These are phyloP conservation scores for Pestalotiopsis sp. DNA, from an alignment of 2,329 filamentous ascomycete species.

Conservation along the genomic window DNA sequence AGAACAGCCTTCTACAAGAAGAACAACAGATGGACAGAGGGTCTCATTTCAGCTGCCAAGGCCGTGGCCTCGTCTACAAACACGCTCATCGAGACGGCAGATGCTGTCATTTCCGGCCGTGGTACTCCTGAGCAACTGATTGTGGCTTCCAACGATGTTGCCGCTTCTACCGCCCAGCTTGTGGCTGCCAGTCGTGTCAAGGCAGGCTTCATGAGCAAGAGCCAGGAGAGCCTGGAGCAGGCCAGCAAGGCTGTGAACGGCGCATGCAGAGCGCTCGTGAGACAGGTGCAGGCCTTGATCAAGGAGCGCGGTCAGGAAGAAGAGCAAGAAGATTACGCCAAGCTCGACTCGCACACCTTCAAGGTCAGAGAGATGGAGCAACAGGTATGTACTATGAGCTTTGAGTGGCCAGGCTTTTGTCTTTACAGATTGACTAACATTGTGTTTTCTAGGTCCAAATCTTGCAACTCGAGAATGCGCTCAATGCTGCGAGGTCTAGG, in stretches of 20 bases:
- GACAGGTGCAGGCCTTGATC: slow-evolving; percentile 95
- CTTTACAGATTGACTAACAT: slow-evolving; percentile 21
- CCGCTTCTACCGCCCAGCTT: slow-evolving; percentile 92
- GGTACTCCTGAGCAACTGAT: slow-evolving; percentile 97
- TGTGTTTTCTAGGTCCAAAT: slow-evolving; percentile 78
- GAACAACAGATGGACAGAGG: slow-evolving; percentile 99
- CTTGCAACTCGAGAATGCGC: slow-evolving; percentile 86
- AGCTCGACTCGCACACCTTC: slow-evolving; percentile 92
- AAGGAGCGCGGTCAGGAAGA: slow-evolving; percentile 82
- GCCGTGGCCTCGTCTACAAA: slow-evolving; percentile 93
- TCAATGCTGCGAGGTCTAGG: slow-evolving; percentile 77
- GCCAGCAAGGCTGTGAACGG: slow-evolving; percentile 91
- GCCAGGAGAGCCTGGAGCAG: slow-evolving; percentile 86
- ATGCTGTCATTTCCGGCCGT: slow-evolving; percentile 88
- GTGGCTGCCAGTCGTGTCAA: slow-evolving; percentile 96
- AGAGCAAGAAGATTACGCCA: slow-evolving; percentile 83
- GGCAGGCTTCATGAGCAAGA: slow-evolving; percentile 97
- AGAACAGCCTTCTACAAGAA: slow-evolving; percentile 98
- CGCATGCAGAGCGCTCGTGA: slow-evolving; percentile 84
- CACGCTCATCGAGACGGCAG: slow-evolving; percentile 95
- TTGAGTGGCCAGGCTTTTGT: background rate
- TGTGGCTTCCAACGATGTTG: slow-evolving; percentile 95
- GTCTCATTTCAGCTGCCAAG: slow-evolving; percentile 95
- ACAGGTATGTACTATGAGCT: slow-evolving; percentile 67
- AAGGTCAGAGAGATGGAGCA: slow-evolving; percentile 99